phyloP scores from a whole-genome alignment of 2,329 filamentous ascomycete species.

The Alternaria rosae region DNA sequence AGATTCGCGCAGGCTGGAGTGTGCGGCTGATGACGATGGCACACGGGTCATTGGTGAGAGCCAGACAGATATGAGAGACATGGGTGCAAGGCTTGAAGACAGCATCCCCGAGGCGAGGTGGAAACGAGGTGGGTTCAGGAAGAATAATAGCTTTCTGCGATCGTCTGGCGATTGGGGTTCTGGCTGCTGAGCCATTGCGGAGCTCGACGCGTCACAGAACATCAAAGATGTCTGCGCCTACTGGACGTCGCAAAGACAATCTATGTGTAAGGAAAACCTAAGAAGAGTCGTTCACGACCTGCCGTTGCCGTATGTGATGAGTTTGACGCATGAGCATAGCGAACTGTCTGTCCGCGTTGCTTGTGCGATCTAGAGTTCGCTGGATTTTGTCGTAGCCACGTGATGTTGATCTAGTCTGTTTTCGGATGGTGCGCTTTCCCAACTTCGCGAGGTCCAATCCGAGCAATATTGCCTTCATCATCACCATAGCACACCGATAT shows the following conservation, averaged over 20 bases:
- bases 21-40: no score
- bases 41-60: no score
- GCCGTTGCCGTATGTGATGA: neutral
- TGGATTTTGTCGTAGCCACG: fast-evolving
- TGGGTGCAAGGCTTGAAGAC: no score
- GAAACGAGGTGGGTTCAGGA: no score
- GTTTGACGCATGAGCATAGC: no score
- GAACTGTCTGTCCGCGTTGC: neutral
- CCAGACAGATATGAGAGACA: no score
- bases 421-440: neutral
- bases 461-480: neutral
- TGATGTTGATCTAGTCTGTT: neutral
- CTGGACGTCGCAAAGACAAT: fast-evolving
- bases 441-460: no score
- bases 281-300: neutral
- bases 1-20: neutral
- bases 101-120: no score
- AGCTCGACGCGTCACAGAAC: neutral
- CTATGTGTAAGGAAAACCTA: neutral
- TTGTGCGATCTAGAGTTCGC: neutral
- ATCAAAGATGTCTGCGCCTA: neutral
- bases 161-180: neutral
- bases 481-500: neutral
- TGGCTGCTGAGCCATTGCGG: neutral
- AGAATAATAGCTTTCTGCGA: no score